Evolutionary conservation across 2,329 filamentous ascomycete genomes (phyloP), one percentile per base, ranked within the genome.

Genomic region (Ophiognomonia clavigignenti-juglandacearum): DNA sequence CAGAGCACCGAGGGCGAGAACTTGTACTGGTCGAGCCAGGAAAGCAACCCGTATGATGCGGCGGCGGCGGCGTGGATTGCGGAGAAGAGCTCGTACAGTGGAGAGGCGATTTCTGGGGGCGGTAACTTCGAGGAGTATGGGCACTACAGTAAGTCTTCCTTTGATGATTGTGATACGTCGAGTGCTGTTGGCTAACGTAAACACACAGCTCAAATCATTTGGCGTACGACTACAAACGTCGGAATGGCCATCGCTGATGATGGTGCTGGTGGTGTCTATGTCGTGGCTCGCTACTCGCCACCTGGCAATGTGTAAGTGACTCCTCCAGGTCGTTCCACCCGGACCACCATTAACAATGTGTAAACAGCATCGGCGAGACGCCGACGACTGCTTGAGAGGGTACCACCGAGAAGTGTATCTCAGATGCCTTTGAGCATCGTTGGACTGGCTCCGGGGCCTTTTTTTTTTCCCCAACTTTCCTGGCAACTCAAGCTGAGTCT

Each of bases 241-340:
- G 54, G 54, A 10, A 50, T 56, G 54, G 54, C 39, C 27, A 31
- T 47, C 11, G 51, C 53, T 4, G 42, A 38, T 6, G 54, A 55
- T 20, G 45, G 39, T 4, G 22, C 43, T 10, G 54, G 54, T 19
- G 51, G 50, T 18, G 48, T 43, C 32, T 56, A 54, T 37, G 53
- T 56, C 16, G 54, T 56, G 24, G 54, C 48, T 22, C 43, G 54
- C 11, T 56, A 56, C 48, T 39, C 29, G 24, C 53, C 54, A 26
- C 24, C 43, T 6, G 54, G 54, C 27, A 56, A 56, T 36, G 36
- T 51, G 51, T 52, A 47, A 52, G 50, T 44, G 29, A 22, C 13
- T 18, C 7, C n/a, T n/a, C n/a, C n/a, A n/a, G n/a, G n/a, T n/a
- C n/a, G n/a, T n/a, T n/a, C n/a, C 22, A 42, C 18, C 13, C 9